Evolutionary conservation across 2,329 filamentous ascomycete genomes (phyloP).

Genomic region (Botrytis tulipae): DNA sequence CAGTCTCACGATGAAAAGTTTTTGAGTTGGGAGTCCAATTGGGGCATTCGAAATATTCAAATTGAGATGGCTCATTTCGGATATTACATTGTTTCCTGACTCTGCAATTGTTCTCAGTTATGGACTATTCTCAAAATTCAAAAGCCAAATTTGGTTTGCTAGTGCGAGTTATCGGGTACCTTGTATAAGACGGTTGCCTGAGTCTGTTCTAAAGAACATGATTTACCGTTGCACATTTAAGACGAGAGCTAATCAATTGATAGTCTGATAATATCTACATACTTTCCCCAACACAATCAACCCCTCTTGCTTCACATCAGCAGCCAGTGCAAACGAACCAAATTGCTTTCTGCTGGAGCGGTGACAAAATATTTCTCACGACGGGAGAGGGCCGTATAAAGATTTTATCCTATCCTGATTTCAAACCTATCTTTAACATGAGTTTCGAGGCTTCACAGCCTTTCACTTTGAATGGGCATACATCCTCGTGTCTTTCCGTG

Average conservation of each 20-base stretch:
- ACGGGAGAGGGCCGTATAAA: conserved; percentile 69
- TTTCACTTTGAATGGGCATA: conserved; percentile 69
- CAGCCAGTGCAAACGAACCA: conserved; percentile 68
- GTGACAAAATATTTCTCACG: conserved; percentile 67
- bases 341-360: conserved; percentile 71
- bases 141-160: background rate
- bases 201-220: too few relatives aligned
- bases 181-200: background rate
- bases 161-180: background rate
- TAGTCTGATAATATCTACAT: conserved; percentile 62
- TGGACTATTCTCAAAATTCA: background rate
- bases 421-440: conserved; percentile 54
- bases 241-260: conserved; percentile 5
- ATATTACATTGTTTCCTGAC: background rate
- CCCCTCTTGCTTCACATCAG: conserved; percentile 56
- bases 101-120: background rate
- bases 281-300: conserved; percentile 58
- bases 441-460: conserved; percentile 47
- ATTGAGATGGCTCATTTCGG: background rate
- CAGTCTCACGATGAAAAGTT: background rate
- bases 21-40: background rate
- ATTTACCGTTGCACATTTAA: background rate
- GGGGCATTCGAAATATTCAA: background rate
- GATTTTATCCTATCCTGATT: conserved; percentile 65
- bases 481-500: conserved; percentile 66